Evolutionary conservation across 352 stramenopile species (phyloP), one percentile per base, ranked within the genome.

Genomic region (Globisporangium sylvaticum): DNA sequence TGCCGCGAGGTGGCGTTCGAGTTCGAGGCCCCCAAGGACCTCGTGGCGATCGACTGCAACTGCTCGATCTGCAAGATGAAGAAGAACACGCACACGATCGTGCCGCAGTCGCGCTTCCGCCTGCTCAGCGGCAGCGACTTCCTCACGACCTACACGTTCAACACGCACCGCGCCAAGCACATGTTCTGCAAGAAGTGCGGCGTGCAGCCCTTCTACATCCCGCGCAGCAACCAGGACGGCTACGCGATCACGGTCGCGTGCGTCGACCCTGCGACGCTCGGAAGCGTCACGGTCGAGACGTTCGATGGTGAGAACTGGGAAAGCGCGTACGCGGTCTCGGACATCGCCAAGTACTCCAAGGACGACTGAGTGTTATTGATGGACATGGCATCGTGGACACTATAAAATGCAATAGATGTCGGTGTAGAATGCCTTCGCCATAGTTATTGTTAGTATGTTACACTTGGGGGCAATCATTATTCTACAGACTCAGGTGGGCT

Each of bases 1-100:
- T 96, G 88, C 75, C 67, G 74, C 52, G 68, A 71, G 20, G 83
- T 96, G 39, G 65, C 71, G 32, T 96, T 95, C 71, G 75, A 89
- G 58, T 87, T 94, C 61, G 72, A 88, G 14, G 88, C 77, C 27
- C 64, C 83, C 6, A 63, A 61, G 9, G 70, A 89, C 61, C 53
- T 94, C 29, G 74, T 92, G 34, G 74, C 77, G 3, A 88, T 76
- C 42, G 78, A 88, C 55, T 96, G 88, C 81, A 96, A 94, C 70
- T 96, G 88, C 73, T 92, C 84, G 39, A 88, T 95, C 55, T 96
- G 87, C 73, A 50, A 59, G 53, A 90, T 94, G 83, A 94, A 93
- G 71, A 76, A 78, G 39, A 95, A 94, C 73, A 67, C 71, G 29
- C 87, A 95, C 71, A 75, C 80, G 31, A 83, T 94, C 67, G 75